Evolutionary conservation across 2,329 filamentous ascomycete genomes (phyloP), one percentile per base, ranked within the genome.

Genomic region (Colletotrichum tamarilloi): DNA sequence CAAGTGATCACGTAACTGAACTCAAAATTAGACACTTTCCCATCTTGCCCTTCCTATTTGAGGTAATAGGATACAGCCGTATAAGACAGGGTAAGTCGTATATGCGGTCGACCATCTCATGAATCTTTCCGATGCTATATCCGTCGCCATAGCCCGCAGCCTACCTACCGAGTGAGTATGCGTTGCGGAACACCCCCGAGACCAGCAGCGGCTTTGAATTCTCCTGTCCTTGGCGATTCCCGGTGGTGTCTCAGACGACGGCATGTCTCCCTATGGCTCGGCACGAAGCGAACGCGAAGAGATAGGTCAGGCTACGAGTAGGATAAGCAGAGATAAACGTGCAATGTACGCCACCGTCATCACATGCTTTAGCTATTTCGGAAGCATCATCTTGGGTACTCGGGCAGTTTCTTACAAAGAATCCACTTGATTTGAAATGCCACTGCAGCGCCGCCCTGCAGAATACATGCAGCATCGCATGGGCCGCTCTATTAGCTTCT

Each of bases 381-480:
- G 28, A 65, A 52, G 28, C 12, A 38, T 28, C 12, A 19, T 28
- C 26, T 69, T 32, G 53, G 19, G 30, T 42, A 60, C 53, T 28
- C 32, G 46, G n/a, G 49, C n/a, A 38, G 46, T 38, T 64, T 68
- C 42, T 42, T 52, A 14, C 32, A 57, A 57, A 42, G 14, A 49
- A 35, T 30, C 24, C 22, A 30, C 19, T 38, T 60, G 58, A 70
- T 73, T 64, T 66, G 14, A 65, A 65, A 70, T 65, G 55, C 42
- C 24, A 46, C 42, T 49, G 42, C 42, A 11, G 42, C 8, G 42
- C 56, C 26, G 26, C 19, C 53, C 28, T 53, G 55, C 67, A 71
- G 62, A 53, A 32, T 38, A 57, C 49, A 55, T 57, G 55, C 49
- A 60, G 35, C 68, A 35, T 42, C 46, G 60, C 71, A 57, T 57